These are phyloP conservation scores for Candida caryicola DNA, from an alignment of 805 yeast genomes.

Conservation along the genomic window DNA sequence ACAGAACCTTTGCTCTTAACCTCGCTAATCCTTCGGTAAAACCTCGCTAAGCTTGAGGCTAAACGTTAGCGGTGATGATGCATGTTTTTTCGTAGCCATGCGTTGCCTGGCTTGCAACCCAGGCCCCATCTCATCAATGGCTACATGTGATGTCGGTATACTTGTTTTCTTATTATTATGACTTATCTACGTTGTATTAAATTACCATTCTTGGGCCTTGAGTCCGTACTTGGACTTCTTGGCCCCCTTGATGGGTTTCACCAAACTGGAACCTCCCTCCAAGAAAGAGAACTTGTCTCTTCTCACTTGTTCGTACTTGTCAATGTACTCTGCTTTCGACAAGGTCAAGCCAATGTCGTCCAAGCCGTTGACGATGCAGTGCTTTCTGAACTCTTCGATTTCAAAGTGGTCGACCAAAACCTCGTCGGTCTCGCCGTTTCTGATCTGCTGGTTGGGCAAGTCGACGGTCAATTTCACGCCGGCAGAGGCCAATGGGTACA, in stretches of 20 bases:
- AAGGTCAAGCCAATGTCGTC: conserved; percentile 96
- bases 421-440: conserved; percentile 55
- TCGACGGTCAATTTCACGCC: conserved; percentile 77
- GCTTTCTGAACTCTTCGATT: conserved; percentile 88
- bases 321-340: conserved; percentile 78
- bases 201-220: conserved; percentile 72
- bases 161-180: not conserved
- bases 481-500: conserved; percentile 75
- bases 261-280: conserved; percentile 78
- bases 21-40: too few species aligned
- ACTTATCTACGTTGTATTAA: not conserved
- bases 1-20: too few species aligned
- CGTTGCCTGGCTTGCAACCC: too few species aligned
- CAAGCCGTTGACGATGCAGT: conserved; percentile 89
- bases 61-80: too few species aligned
- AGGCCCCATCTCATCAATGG: too few species aligned
- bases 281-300: conserved; percentile 82
- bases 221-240: conserved; percentile 67
- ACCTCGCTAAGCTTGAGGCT: too few species aligned
- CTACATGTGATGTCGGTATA: too few species aligned
- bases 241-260: conserved; percentile 64
- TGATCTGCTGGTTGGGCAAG: conserved; percentile 81
- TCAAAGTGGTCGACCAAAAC: conserved; percentile 81
- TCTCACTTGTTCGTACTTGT: conserved; percentile 73
- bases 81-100: too few species aligned